Evolutionary conservation across 1,284 basidiomycete genomes (phyloP), one percentile per base, ranked within the genome.

Genomic region (Pseudozyma thailandica): DNA sequence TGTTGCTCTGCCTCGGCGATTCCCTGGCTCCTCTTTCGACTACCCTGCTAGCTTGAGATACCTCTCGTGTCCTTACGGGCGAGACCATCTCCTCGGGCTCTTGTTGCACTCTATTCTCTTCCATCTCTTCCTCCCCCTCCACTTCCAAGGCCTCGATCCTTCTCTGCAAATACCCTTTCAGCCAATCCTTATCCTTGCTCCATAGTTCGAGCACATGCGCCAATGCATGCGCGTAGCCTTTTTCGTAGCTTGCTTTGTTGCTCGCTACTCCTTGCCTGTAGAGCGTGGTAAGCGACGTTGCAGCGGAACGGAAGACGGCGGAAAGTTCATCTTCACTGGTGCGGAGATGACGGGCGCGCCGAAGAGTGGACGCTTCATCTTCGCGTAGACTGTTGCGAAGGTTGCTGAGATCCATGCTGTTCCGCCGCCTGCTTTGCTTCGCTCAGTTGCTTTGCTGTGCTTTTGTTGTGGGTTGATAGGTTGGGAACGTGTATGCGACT

Each of bases 191-290:
- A 49, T 72, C 69, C 16, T 51, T 56, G 3, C 65, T 54, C 58
- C 68, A 60, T n/a, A 74, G 26, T 26, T 74, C 72, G n/a, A 74
- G 39, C 16, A 74, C 62, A 43, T 74, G 66, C 20, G 58, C 58
- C 27, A 74, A 27, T 13, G 66, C 72, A 52, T 74, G 62, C 23
- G 56, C 55, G 26, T 74, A 74, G 0, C 72, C 72, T 20, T 61
- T 69, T 20, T 70, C 63, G 25, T 64, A 72, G 16, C 62, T 63
- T 6, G 58, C 26, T 20, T 66, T 71, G 16, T 42, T 52, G 21
- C 50, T 55, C 16, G 59, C 54, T 26, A 74, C 60, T 9, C 68
- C 62, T 23, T 70, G 57, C 1, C 68, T 26, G 21, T 74, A 74
- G 1, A 74, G 58, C 8, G 66, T 72, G 16, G 72, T 74, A 16